phyloP scores from a whole-genome alignment of 129 eudicot species.

The Pittosporum tobira region DNA sequence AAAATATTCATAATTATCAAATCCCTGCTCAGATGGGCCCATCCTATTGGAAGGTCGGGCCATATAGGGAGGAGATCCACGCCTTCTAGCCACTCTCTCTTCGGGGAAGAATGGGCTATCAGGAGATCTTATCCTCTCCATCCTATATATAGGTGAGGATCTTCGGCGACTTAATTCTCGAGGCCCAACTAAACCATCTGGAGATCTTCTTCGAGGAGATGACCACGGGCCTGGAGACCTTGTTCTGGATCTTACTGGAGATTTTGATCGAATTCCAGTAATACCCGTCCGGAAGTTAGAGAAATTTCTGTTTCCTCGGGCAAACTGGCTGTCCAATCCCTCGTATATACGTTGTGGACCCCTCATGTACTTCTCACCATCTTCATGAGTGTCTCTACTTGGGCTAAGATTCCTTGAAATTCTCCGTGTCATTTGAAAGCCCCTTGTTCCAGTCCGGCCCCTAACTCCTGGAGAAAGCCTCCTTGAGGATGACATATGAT shows the following conservation, averaged over 20 bases:
- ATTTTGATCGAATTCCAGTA: slow-evolving; percentile 35
- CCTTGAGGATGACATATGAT: slow-evolving; percentile 20
- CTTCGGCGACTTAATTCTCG: slow-evolving; percentile 21
- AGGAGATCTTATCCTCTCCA: slow-evolving; percentile 43
- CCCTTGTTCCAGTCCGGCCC: too few species aligned
- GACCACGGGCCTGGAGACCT: slow-evolving; percentile 48
- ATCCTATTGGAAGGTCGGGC: slow-evolving; percentile 20
- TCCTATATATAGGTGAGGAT: slow-evolving; percentile 30
- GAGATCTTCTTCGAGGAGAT: slow-evolving; percentile 42
- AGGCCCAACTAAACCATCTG: slow-evolving; percentile 20
- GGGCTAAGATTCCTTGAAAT: slow-evolving; percentile 29
- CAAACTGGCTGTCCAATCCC: slow-evolving; percentile 23
- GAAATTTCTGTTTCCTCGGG: slow-evolving; percentile 26
- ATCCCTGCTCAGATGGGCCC: too few species aligned
- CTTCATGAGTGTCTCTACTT: slow-evolving; percentile 19
- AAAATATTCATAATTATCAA: too few species aligned
- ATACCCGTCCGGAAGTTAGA: slow-evolving; percentile 29
- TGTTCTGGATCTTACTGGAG: slow-evolving; percentile 38
- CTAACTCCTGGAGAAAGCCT: too few species aligned
- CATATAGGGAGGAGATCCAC: slow-evolving; percentile 34
- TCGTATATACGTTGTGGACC: too few species aligned
- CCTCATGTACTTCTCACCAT: slow-evolving; percentile 23
- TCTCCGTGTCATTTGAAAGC: slow-evolving; percentile 20
- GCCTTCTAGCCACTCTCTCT: slow-evolving; percentile 33
- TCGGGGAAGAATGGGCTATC: slow-evolving; percentile 28